Conservation (phyloP, 352 stramenopile species). For the Phytophthora melonis region DNA sequence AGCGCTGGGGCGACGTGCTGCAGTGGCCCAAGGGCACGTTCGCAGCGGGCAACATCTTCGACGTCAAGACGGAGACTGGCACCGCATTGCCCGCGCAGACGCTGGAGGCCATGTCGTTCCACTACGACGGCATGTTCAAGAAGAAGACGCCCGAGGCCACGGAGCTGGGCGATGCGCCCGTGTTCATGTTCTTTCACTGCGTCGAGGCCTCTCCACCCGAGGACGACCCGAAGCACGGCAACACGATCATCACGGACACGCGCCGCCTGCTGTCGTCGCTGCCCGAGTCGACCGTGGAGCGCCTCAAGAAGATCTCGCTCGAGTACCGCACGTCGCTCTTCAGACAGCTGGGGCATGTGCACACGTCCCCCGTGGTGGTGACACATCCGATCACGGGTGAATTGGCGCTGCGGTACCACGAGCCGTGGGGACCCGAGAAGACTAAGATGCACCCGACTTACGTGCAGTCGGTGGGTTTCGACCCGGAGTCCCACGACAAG, state of each 20-base stretch:
- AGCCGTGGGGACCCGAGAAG: slow-evolving; percentile 32
- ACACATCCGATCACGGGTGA: slow-evolving; percentile 28
- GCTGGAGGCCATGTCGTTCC: slow-evolving; percentile 33
- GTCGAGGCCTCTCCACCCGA: slow-evolving; percentile 23
- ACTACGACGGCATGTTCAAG: slow-evolving; percentile 39
- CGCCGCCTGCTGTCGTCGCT: slow-evolving; percentile 25
- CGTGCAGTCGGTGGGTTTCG: slow-evolving; percentile 29
- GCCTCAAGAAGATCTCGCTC: slow-evolving; percentile 32
- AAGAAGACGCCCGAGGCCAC: slow-evolving; percentile 33
- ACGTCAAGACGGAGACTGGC: slow-evolving; percentile 27
- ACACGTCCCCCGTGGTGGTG: slow-evolving; percentile 28
- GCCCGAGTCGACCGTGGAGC: slow-evolving; percentile 25
- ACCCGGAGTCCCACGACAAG: slow-evolving; percentile 22
- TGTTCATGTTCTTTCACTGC: slow-evolving; percentile 38
- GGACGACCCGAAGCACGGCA: slow-evolving; percentile 34
- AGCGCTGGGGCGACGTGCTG: slow-evolving; percentile 31
- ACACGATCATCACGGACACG: slow-evolving; percentile 37
- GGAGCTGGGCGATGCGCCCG: slow-evolving; percentile 28
- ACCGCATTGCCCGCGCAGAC: slow-evolving; percentile 24
- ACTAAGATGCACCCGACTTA: slow-evolving; percentile 40
- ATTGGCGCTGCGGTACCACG: slow-evolving; percentile 22
- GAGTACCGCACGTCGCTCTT: slow-evolving; percentile 29
- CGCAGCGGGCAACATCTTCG: slow-evolving; percentile 31
- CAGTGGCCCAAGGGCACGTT: slow-evolving; percentile 33
- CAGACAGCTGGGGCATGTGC: neutral